Percentiles rank a stretch among this genome's conserved stretches.
Evolutionary conservation across 2,329 filamentous ascomycete genomes (phyloP).

Genomic region (Ascomycota sp.): DNA sequence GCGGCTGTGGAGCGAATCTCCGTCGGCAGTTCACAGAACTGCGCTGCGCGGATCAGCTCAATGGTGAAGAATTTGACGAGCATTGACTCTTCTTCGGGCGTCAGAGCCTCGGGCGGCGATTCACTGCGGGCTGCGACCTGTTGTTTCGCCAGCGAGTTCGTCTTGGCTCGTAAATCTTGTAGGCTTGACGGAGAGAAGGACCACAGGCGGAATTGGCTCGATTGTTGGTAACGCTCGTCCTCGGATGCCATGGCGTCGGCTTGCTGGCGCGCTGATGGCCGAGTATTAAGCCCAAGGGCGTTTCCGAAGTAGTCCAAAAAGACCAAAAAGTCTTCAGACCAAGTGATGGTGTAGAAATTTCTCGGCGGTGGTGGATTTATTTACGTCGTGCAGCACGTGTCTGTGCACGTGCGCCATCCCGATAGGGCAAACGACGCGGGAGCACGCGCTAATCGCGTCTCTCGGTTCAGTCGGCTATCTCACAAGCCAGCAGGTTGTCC

Average conservation of each 20-base stretch:
- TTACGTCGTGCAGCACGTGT: no score
- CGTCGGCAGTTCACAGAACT: constrained; percentile 29
- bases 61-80: constrained; percentile 61
- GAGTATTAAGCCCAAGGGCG: no score
- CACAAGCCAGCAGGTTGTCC: no score
- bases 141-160: constrained; percentile 51
- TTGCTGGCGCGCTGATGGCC: no score
- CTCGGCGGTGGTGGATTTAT: no score
- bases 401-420: no score
- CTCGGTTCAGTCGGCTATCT: no score
- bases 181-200: constrained; percentile 66
- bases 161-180: constrained; percentile 49
- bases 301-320: no score
- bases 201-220: constrained; percentile 83
- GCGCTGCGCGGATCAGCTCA: constrained; percentile 34
- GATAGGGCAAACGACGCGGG: no score
- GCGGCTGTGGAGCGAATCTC: constrained; percentile 48
- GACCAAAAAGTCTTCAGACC: no score
- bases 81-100: constrained; percentile 60
- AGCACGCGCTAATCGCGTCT: no score
- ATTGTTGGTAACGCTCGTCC: constrained; percentile 76
- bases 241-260: constrained; percentile 54
- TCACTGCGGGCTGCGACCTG: constrained; percentile 39
- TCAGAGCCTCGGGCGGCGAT: constrained; percentile 55
- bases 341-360: no score